Evolutionary conservation across 2,329 filamentous ascomycete genomes (phyloP), one percentile per base, ranked within the genome.

Genomic region (Parascedosporium putredinis): DNA sequence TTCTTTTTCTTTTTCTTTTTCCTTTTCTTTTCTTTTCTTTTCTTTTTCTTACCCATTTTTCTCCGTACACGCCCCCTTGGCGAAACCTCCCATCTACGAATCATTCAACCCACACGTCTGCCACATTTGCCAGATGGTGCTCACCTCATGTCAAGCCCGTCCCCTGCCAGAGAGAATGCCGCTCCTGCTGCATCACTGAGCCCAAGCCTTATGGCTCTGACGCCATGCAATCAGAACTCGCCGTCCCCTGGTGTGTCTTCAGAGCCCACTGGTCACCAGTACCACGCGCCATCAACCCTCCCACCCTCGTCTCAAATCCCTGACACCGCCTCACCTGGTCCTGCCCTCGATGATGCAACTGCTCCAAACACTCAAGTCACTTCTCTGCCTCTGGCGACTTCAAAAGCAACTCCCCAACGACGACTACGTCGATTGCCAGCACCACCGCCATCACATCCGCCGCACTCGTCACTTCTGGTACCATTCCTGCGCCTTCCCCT

Each of bases 111-210:
- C 47, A 49, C 47, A 31, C 47, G 24, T 49, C 33, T 31, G 25
- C 20, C 24, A 25, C 18, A 43, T 43, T 49, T 36, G 36, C 36
- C 47, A 43, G 36, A 43, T 42, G 36, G 22, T 45, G 42, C 47
- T 43, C 36, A 49, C 23, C 34, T 31, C 47, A 49, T 49, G 47
- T 49, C 47, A 42, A 36, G 24, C 24, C 33, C 36, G 24, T 22
- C 47, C 25, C 47, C 38, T 42, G 47, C 36, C 47, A 27, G 33
- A 34, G 34, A 49, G 22, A 25, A 38, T 31, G 31, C 46, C 33
- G 36, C 47, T n/a, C 18, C 47, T 49, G 23, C 47, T 25, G 46
- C 46, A 31, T 38, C 36, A 22, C 47, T 43, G 47, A 49, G 47
- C 47, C 9, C 34, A 25, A 43, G n/a, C 47, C 24, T 27, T 38